Base-by-base conservation (phyloP, 345 rosid genomes). In the Lagerstroemia speciosa region DNA sequence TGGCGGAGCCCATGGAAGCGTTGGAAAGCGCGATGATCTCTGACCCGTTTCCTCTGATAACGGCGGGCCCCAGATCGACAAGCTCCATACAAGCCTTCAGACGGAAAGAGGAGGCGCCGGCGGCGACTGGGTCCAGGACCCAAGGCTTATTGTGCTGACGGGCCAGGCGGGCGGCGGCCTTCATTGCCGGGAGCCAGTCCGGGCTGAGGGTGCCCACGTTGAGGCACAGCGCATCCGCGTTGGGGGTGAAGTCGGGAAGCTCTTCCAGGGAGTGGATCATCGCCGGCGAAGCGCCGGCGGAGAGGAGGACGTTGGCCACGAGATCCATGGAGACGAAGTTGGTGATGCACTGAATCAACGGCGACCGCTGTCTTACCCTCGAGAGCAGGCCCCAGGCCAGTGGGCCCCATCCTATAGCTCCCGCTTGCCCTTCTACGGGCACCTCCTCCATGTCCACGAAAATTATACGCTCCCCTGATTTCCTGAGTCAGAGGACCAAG, bases 221-320 rank as follows among this genome's bases (percentile, higher is more conserved):
- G 86, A 93, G 67, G 69, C 89, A 86, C 46, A 91, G 92, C 6
- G 93, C 88, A 34, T 69, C 65, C 58, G 64, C 67, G 37, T 80
- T 79, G 41, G 97, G 97, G 1, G 98, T 93, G 80, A 87, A 93
- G 65, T 91, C 96, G 2, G 88, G 88, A 73, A 86, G 70, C 74
- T 93, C 97, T 40, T 75, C 77, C 26, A 78, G 24, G 41, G 91
- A 85, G 74, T 91, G 94, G 48, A 93, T 76, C 97, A 89, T 93
- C 45, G 98, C 96, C 43, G 98, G 97, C 0, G 98, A 93, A 4
- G 97, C 98, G 37, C 97, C 97, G 40, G 91, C 93, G 17, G 97
- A 76, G 62, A 89, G 77, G 63, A 93, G 97, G 62, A 89, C 83
- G 79, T 93, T 93, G 72, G 96, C 97, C 70, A 86, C 83, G 30